These are phyloP conservation scores for Karstenula rhodostoma DNA, from an alignment of 2,329 filamentous ascomycete species.

Conservation along the genomic window DNA sequence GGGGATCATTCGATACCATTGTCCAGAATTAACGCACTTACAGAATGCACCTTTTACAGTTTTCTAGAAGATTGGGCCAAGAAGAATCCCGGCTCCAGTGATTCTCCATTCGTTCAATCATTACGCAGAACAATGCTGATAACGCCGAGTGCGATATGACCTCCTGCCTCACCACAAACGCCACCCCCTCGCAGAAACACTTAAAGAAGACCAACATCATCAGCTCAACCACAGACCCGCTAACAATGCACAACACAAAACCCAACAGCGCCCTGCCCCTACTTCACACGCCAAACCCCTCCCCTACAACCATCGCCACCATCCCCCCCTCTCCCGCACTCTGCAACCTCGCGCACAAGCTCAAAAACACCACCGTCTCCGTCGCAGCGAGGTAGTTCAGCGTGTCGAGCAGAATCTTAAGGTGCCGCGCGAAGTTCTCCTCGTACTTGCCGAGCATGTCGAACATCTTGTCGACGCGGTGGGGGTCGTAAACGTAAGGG, in stretches of 20 bases:
- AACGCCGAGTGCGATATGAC: not conserved
- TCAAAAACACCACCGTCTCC: constrained; percentile 92
- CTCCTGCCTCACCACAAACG: not conserved
- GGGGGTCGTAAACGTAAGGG: constrained; percentile 62
- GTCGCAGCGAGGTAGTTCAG: constrained; percentile 97
- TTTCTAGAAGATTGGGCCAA: not conserved
- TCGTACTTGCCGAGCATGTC: constrained; percentile 93
- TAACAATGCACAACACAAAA: not conserved
- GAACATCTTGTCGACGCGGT: constrained; percentile 76
- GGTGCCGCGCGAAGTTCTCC: constrained; percentile 86
- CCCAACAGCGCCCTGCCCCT: not conserved
- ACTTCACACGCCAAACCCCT: constrained; percentile 23
- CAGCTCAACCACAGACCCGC: not conserved
- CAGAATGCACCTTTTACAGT: not conserved
- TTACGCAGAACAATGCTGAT: not conserved
- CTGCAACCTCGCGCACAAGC: constrained; percentile 82
- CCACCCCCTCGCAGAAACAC: not conserved
- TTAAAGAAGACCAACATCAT: not conserved
- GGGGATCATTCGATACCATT: not conserved
- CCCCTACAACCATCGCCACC: constrained; percentile 25
- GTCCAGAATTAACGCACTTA: not conserved
- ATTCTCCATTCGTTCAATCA: not conserved
- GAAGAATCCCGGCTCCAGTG: not conserved
- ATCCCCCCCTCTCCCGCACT: constrained; percentile 76
- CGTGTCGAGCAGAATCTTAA: constrained; percentile 93